phyloP scores from a whole-genome alignment of 169 alveolate species.

The Plasmodium adleri region DNA sequence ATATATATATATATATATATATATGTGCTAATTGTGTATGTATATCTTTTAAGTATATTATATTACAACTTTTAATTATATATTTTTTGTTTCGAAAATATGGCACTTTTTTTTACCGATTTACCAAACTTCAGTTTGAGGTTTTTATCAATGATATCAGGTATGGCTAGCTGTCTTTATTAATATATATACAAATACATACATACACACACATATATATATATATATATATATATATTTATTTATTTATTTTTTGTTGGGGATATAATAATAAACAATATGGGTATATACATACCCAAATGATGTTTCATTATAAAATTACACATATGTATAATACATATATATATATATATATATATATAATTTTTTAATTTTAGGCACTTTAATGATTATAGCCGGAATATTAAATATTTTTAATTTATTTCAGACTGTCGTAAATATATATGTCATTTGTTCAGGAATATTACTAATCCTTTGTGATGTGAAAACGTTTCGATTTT shows the following conservation, averaged over 20 bases:
- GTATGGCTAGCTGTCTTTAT: slow-evolving; percentile 15
- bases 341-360: neutral
- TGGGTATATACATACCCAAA: neutral
- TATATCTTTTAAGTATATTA: neutral
- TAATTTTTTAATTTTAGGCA: slow-evolving; percentile 22
- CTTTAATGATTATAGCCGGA: slow-evolving; percentile 45
- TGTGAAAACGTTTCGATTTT: slow-evolving; percentile 47
- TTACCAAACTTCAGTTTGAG: slow-evolving; percentile 48
- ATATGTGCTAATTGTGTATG: too few relatives aligned
- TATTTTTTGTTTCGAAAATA: slow-evolving; percentile 31
- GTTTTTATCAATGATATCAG: slow-evolving; percentile 43
- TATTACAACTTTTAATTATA: neutral
- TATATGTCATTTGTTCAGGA: slow-evolving; percentile 56
- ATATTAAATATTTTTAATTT: slow-evolving; percentile 44
- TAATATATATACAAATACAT: neutral
- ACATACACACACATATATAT: neutral
- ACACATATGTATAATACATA: neutral
- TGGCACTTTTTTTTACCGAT: slow-evolving; percentile 19
- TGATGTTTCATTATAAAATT: neutral
- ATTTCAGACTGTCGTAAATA: slow-evolving; percentile 35
- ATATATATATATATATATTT: neutral
- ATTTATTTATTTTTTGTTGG: too few relatives aligned
- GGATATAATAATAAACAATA: neutral
- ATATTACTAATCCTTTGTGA: slow-evolving; percentile 54
- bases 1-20: too few relatives aligned